These are phyloP conservation scores for Dalbergia cultrata DNA, from an alignment of 306 rosid genomes.

Conservation along the genomic window DNA sequence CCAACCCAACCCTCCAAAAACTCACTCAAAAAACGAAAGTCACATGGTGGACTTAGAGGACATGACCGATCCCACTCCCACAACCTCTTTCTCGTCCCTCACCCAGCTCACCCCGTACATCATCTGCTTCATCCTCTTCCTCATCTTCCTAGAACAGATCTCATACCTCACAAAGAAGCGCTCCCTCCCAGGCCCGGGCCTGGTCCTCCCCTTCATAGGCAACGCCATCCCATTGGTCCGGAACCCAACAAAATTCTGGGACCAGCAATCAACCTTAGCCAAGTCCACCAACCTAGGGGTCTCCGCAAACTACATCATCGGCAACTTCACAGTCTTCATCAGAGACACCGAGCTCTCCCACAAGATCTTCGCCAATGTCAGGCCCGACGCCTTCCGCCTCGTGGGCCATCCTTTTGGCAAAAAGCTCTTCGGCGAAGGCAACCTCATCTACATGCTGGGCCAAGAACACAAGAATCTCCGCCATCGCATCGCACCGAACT, in stretches of 20 bases:
- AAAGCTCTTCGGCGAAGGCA: slow-evolving; percentile 89
- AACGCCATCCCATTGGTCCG: slow-evolving; percentile 71
- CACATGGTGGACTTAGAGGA: background rate
- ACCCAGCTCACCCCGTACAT: slow-evolving; percentile 53
- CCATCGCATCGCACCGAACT: slow-evolving; percentile 86
- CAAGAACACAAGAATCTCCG: slow-evolving; percentile 87
- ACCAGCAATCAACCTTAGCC: slow-evolving; percentile 63
- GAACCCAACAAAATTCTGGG: slow-evolving; percentile 81
- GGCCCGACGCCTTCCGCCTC: slow-evolving; percentile 73
- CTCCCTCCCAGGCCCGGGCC: slow-evolving; percentile 66
- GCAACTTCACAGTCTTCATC: slow-evolving; percentile 77
- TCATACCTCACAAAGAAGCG: slow-evolving; percentile 65
- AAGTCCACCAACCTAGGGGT: slow-evolving; percentile 62
- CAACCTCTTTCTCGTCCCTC: background rate
- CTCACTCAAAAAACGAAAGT: background rate
- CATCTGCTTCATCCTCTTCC: slow-evolving; percentile 46
- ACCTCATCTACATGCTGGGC: slow-evolving; percentile 87
- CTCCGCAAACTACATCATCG: slow-evolving; percentile 81
- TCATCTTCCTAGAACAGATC: slow-evolving; percentile 74
- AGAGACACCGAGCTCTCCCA: slow-evolving; percentile 84
- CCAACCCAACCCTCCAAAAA: too few species aligned
- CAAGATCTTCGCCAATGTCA: slow-evolving; percentile 83
- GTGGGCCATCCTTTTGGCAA: slow-evolving; percentile 95
- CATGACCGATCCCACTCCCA: background rate
- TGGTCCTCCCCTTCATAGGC: slow-evolving; percentile 76